A percentile compares a stretch with the other conserved stretches of the same genome.
phyloP scores from a whole-genome alignment of 2,329 filamentous ascomycete genomes.

The Catunica adiposa region DNA sequence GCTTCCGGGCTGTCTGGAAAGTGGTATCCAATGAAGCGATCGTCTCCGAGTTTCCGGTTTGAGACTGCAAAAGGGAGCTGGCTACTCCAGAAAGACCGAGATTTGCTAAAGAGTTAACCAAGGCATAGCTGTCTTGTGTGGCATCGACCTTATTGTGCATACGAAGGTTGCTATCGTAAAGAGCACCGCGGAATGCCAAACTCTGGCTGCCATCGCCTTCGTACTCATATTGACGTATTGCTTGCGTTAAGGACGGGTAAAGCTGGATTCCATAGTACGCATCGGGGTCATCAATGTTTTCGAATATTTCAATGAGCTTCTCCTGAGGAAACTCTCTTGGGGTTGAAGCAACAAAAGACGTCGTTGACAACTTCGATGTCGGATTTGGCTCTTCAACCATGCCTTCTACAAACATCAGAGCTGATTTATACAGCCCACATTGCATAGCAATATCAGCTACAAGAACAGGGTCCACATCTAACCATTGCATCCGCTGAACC shows the following conservation, averaged over 20 bases:
- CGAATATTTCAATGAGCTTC: conserved; percentile 65
- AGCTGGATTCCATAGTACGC: conserved; percentile 82
- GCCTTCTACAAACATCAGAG: conserved; percentile 65
- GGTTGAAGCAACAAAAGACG: conserved; percentile 46
- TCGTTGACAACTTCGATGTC: conserved; percentile 33
- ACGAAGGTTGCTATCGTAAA: conserved; percentile 72
- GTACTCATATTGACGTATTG: conserved; percentile 72
- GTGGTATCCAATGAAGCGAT: conserved; percentile 48
- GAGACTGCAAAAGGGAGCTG: conserved; percentile 58
- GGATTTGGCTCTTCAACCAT: conserved; percentile 20
- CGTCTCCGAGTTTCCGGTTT: conserved; percentile 39
- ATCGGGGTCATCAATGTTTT: conserved; percentile 88
- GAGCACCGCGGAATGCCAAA: conserved; percentile 76
- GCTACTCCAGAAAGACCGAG: conserved; percentile 78
- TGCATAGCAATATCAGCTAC: conserved; percentile 55
- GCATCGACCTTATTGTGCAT: conserved; percentile 35
- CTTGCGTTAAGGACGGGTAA: conserved; percentile 54
- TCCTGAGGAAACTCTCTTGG: conserved; percentile 19
- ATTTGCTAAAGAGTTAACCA: conserved; percentile 61
- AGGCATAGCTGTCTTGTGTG: conserved; percentile 44
- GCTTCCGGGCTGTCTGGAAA: conserved; percentile 60
- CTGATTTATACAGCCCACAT: conserved; percentile 77
- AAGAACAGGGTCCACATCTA: conserved; percentile 61
- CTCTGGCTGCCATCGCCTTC: conserved; percentile 78
- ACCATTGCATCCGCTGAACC: conserved; percentile 65